These are phyloP conservation scores for Penicillium silybi DNA, from an alignment of 495 filamentous ascomycete species.

Conservation along the genomic window DNA sequence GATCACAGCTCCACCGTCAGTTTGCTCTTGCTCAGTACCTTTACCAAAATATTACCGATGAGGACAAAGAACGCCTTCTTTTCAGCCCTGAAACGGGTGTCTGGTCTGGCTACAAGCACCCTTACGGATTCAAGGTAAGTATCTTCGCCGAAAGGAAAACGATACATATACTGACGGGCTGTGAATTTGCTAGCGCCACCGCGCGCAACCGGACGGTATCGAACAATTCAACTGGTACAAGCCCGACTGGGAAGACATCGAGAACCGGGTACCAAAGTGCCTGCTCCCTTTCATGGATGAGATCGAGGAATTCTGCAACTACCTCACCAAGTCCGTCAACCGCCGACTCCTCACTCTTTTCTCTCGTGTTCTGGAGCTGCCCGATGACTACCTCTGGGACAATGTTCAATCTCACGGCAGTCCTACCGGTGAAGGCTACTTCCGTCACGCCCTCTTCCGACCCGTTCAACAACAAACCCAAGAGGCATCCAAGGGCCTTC, in stretches of 20 bases:
- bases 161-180: neutral
- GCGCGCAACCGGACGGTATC: slow-evolving; percentile 37
- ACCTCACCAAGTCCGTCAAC: slow-evolving; percentile 44
- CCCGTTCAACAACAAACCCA: slow-evolving; percentile 36
- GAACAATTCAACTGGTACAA: slow-evolving; percentile 49
- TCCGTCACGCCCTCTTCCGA: slow-evolving; percentile 43
- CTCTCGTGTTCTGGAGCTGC: slow-evolving; percentile 43
- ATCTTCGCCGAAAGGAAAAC: neutral
- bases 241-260: slow-evolving; percentile 30
- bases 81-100: slow-evolving; percentile 35
- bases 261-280: slow-evolving; percentile 31
- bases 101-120: slow-evolving; percentile 42
- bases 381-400: slow-evolving; percentile 44
- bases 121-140: slow-evolving; percentile 37
- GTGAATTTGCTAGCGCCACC: slow-evolving; percentile 26
- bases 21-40: slow-evolving; percentile 43
- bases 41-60: slow-evolving; percentile 41
- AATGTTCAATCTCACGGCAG: slow-evolving; percentile 44
- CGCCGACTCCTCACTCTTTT: slow-evolving; percentile 40
- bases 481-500: slow-evolving; percentile 36
- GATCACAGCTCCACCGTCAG: slow-evolving; percentile 43
- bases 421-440: slow-evolving; percentile 43
- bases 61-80: slow-evolving; percentile 41
- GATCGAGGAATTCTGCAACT: slow-evolving; percentile 40
- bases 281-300: slow-evolving; percentile 46